These are phyloP conservation scores for Corrigiola litoralis DNA, from an alignment of 179 eudicot genomes.

Conservation along the genomic window DNA sequence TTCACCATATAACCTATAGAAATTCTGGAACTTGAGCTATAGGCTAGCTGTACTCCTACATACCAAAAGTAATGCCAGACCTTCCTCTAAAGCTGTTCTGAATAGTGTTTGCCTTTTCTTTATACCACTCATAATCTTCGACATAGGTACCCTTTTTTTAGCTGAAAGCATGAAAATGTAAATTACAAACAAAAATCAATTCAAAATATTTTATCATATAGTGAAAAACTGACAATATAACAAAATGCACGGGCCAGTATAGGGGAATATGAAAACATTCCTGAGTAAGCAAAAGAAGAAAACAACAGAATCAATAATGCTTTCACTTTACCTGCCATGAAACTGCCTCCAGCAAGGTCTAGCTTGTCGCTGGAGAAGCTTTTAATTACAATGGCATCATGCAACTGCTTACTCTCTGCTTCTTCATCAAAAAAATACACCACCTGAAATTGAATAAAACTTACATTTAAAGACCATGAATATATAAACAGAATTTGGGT, in stretches of 20 bases:
- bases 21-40: background rate
- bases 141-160: conserved; percentile 25
- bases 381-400: conserved; percentile 39
- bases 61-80: conserved; percentile 50
- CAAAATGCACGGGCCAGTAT: background rate
- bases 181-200: background rate
- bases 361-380: conserved; percentile 24
- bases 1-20: background rate
- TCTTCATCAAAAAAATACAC: conserved; percentile 49
- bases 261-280: background rate
- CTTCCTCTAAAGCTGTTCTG: conserved; percentile 35
- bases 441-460: conserved; percentile 40
- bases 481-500: background rate
- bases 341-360: conserved; percentile 19
- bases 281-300: background rate
- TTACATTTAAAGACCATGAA: background rate
- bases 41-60: conserved; percentile 3
- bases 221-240: background rate
- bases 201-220: conserved; percentile 3
- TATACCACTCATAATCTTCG: conserved; percentile 46
- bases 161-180: conserved; percentile 22
- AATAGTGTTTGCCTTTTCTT: conserved; percentile 62
- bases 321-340: conserved; percentile 22
- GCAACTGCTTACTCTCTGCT: conserved; percentile 24
- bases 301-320: background rate